Evolutionary conservation across 2,329 filamentous ascomycete species (phyloP), one percentile per base, ranked within the genome.

Genomic region (Aspergillus flavus): DNA sequence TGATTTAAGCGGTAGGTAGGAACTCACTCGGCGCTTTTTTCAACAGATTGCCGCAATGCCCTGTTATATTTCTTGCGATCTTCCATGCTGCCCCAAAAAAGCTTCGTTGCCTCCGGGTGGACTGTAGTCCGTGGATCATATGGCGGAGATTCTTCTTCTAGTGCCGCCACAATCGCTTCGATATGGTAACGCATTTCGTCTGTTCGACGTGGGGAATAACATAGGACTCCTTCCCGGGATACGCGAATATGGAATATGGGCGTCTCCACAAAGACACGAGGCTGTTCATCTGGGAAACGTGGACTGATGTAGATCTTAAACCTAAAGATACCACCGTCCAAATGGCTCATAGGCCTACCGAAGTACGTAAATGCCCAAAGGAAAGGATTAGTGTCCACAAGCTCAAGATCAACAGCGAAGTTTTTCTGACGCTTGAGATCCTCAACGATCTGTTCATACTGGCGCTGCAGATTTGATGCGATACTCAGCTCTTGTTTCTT

Each of bases 51-150:
- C 59, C 94, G 87, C 65, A 98, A 83, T 65, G 88, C 87, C 59
- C 94, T 87, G 71, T 91, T 93, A 80, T 98, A 98, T 68, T 87
- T 80, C 79, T 94, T 97, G 74, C 91, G 91, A 59, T 94, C 90
- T 2, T 93, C 90, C 0, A 86, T 79, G 4, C 84, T 84, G 3
- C 93, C 93, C 94, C 95, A 99, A 74, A 90, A 95, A 53, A 98
- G 82, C 76, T 89, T 92, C 46, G 91, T 89, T 2, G 94, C 93
- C 72, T 97, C 94, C 0, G 89, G 91, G 67, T 97, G 90, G 43
- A 98, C 92, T 36, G 93, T 86, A 12, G 92, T 94, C 53, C 94
- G 86, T 0, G 95, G 95, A 74, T 99, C 95, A 73, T 96, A 98
- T 0, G 91, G 89, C 0, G 94, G 92, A 2, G 88, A 85, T 64